Conservation (phyloP, 331 rosid species). For the Quercus lobata region DNA sequence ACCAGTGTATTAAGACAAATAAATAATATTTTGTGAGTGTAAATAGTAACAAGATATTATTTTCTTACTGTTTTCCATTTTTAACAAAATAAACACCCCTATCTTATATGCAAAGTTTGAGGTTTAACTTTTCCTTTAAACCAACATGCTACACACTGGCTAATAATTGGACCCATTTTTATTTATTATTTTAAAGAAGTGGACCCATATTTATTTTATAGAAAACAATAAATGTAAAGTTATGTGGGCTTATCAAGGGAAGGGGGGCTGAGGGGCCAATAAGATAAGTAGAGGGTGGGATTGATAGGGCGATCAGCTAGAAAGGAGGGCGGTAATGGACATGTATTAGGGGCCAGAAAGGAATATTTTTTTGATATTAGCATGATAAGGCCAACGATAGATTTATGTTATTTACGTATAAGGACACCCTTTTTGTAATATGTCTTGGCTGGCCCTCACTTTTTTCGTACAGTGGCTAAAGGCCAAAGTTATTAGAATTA, state of each 20-base stretch:
- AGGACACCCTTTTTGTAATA: background rate
- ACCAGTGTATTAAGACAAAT: no score
- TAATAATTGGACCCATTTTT: no score
- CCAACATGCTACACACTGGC: no score
- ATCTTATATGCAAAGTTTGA: no score
- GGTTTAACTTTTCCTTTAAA: no score
- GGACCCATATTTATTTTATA: no score
- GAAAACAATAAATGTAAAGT: background rate
- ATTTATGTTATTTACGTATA: background rate
- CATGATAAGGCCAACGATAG: constrained; percentile 12
- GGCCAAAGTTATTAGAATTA: background rate
- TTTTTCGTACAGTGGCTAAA: background rate
- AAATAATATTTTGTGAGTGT: no score
- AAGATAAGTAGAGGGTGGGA: constrained; percentile 20
- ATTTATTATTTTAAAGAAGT: no score
- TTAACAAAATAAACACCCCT: no score
- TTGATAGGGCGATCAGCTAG: constrained; percentile 30
- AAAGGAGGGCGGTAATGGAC: background rate
- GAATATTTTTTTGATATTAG: constrained; percentile 11
- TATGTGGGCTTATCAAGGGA: constrained; percentile 6
- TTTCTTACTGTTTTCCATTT: no score
- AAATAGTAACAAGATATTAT: no score
- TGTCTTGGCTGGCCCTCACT: background rate
- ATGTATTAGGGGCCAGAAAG: background rate
- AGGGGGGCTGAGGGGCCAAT: background rate